Evolutionary conservation across 352 stramenopile species (phyloP).

Genomic region (Phytopythium mirpurense): DNA sequence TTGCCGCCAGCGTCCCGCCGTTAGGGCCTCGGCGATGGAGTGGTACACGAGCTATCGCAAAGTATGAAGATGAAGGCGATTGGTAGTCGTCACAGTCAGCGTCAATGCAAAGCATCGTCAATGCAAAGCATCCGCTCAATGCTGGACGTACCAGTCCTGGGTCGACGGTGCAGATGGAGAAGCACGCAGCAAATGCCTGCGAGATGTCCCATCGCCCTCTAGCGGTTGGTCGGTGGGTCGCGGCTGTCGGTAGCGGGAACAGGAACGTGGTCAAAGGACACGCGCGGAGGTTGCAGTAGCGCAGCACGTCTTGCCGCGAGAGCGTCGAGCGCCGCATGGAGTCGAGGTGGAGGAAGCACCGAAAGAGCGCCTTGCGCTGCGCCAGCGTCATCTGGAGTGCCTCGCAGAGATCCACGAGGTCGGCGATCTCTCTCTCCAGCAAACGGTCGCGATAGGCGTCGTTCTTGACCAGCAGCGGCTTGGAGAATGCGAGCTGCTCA

Average conservation of each 20-base stretch:
- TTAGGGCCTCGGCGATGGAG: slow-evolving; percentile 18
- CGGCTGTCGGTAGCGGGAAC: slow-evolving; percentile 21
- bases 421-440: slow-evolving; percentile 48
- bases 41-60: slow-evolving; percentile 26
- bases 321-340: slow-evolving; percentile 47
- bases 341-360: slow-evolving; percentile 58
- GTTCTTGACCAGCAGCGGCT: slow-evolving; percentile 38
- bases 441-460: slow-evolving; percentile 62
- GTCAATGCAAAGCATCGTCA: too few species aligned
- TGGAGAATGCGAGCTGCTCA: slow-evolving; percentile 39
- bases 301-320: slow-evolving; percentile 42
- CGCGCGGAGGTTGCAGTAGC: slow-evolving; percentile 43
- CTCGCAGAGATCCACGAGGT: slow-evolving; percentile 50
- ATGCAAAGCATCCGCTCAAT: neutral
- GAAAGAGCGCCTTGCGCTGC: slow-evolving; percentile 58
- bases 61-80: too few species aligned
- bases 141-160: slow-evolving; percentile 15
- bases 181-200: slow-evolving; percentile 44
- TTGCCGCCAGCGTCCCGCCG: neutral
- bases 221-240: slow-evolving; percentile 29
- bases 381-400: slow-evolving; percentile 40
- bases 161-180: slow-evolving; percentile 56
- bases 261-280: slow-evolving; percentile 29
- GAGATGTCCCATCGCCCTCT: slow-evolving; percentile 51
- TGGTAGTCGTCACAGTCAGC: too few species aligned